A percentile compares a stretch with the other conserved stretches of the same genome.
These are phyloP conservation scores for Phytophthora pini DNA, from an alignment of 352 stramenopile species.

Conservation along the genomic window DNA sequence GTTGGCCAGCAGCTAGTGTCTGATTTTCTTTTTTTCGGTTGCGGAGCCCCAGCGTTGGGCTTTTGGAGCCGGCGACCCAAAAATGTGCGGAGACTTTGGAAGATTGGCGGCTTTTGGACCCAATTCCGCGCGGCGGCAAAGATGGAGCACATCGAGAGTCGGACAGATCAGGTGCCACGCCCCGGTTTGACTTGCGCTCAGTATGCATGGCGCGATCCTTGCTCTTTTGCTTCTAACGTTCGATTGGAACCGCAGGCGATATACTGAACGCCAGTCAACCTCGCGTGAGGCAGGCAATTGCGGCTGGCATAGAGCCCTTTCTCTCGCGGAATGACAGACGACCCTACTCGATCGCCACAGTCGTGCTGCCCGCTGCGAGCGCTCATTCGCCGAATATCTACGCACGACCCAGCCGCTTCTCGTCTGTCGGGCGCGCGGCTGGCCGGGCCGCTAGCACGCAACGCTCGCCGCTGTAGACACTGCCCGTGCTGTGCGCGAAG, in stretches of 20 bases:
- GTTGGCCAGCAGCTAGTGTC: constrained; percentile 4
- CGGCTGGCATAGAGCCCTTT: constrained; percentile 19
- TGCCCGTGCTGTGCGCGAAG: constrained; percentile 13
- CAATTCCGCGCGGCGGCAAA: constrained; percentile 12
- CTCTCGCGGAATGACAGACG: constrained; percentile 1
- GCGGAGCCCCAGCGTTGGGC: neutral
- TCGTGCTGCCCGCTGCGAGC: constrained; percentile 14
- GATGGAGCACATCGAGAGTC: constrained; percentile 20
- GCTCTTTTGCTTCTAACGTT: constrained; percentile 25
- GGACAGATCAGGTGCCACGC: constrained; percentile 17
- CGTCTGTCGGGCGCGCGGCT: constrained; percentile 24
- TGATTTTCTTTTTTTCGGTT: constrained; percentile 25
- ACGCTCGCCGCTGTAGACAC: constrained; percentile 22
- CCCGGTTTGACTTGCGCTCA: constrained; percentile 3
- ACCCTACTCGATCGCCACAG: neutral
- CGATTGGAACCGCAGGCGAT: constrained; percentile 33
- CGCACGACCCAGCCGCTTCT: constrained; percentile 34
- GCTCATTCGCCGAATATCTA: constrained; percentile 42
- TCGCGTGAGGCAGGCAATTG: constrained; percentile 25
- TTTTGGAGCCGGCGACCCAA: neutral
- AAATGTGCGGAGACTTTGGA: constrained; percentile 16
- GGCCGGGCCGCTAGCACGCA: constrained; percentile 11
- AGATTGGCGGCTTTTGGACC: neutral
- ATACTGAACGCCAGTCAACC: constrained; percentile 6
- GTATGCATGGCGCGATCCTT: constrained; percentile 3